Evolutionary conservation across 495 filamentous ascomycete genomes (phyloP).

Genomic region (Aspergillus baeticus): DNA sequence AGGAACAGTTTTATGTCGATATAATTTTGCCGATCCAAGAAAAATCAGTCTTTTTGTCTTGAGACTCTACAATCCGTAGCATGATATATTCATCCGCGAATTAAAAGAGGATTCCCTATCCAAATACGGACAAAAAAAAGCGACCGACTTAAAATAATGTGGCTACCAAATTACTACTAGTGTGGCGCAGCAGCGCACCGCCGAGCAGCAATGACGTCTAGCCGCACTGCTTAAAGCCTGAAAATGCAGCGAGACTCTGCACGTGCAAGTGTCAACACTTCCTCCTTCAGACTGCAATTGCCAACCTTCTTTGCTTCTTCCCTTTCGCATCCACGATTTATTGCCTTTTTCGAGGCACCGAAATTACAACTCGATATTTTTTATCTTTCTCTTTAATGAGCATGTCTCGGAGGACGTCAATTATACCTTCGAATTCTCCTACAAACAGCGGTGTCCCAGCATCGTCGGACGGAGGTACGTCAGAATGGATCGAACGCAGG

Average conservation of each 20-base stretch:
- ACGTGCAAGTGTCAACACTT: slow-evolving; percentile 37
- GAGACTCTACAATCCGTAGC: neutral
- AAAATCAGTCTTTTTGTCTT: slow-evolving; percentile 13
- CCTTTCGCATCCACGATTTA: slow-evolving; percentile 2
- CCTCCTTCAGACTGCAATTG: slow-evolving; percentile 26
- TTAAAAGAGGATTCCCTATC: neutral
- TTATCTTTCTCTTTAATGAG: slow-evolving; percentile 22
- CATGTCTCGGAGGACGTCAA: slow-evolving; percentile 48
- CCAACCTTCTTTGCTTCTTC: slow-evolving; percentile 19
- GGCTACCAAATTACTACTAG: slow-evolving; percentile 24
- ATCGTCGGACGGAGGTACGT: slow-evolving; percentile 42
- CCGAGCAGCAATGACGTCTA: slow-evolving; percentile 38
- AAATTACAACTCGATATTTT: neutral
- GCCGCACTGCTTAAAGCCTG: slow-evolving; percentile 16
- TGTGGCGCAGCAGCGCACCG: slow-evolving; percentile 35
- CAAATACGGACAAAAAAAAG: too few species aligned
- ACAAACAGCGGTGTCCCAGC: slow-evolving; percentile 33
- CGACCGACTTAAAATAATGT: slow-evolving; percentile 7
- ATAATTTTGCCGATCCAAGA: slow-evolving; percentile 40
- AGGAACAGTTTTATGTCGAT: slow-evolving; percentile 39
- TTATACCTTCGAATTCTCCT: slow-evolving; percentile 39
- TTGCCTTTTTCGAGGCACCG: slow-evolving; percentile 4
- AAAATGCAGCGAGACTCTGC: slow-evolving; percentile 26
- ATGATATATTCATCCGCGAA: neutral
- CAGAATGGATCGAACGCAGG: slow-evolving; percentile 8